Percentiles rank a stretch among this genome's conserved stretches.
Conservation (phyloP, 2,329 filamentous ascomycete species). For the Fusarium acutatum region DNA sequence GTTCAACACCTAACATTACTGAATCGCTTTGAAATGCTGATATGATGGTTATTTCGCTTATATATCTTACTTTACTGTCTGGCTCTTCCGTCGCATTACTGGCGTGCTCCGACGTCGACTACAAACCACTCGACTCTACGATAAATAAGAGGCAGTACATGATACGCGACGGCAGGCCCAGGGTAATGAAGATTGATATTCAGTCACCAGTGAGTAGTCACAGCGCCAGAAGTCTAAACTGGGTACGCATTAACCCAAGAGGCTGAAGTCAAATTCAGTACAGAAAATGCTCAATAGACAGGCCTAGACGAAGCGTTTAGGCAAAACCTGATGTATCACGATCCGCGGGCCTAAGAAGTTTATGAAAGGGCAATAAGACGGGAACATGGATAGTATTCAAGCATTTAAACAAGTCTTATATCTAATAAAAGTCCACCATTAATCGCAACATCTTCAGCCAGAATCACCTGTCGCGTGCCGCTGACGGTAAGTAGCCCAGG, state of each 20-base stretch:
- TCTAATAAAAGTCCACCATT: background rate
- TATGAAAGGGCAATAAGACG: fast-evolving
- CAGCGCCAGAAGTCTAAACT: too few species aligned
- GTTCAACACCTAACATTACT: fast-evolving
- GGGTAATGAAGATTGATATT: background rate
- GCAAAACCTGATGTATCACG: background rate
- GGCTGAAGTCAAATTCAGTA: background rate
- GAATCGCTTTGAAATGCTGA: fast-evolving
- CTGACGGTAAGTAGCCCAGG: background rate
- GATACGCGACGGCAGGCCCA: fast-evolving
- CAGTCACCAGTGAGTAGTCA: fast-evolving
- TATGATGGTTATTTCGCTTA: background rate
- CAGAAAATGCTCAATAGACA: too few species aligned
- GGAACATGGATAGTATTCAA: background rate
- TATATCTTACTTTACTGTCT: fast-evolving
- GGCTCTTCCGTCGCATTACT: fast-evolving
- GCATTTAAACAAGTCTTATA: background rate
- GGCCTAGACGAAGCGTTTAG: background rate
- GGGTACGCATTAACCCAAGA: fast-evolving
- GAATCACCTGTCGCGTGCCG: background rate
- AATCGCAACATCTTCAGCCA: background rate
- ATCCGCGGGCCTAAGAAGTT: background rate
- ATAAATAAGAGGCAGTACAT: background rate
- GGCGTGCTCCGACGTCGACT: background rate
- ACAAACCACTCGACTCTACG: background rate